Percentiles rank a stretch among this genome's conserved stretches.
These are phyloP conservation scores for Fennellomyces sp. DNA, from an alignment of 371 early-diverging fungal genomes.

Conservation along the genomic window DNA sequence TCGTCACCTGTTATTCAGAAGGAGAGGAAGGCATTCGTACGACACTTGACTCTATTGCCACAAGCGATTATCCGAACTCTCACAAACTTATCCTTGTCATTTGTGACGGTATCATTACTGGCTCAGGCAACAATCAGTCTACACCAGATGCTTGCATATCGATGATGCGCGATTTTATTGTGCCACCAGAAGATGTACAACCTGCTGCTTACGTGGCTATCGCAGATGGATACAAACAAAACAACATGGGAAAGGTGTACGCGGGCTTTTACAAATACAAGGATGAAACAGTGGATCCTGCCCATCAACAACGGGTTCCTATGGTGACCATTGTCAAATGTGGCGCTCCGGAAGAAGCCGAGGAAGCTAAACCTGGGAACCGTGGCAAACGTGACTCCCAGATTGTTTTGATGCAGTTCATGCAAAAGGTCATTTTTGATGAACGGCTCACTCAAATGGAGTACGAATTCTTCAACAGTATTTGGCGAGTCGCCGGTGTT, in stretches of 20 bases:
- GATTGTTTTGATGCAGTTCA: slow-evolving; percentile 96
- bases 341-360: slow-evolving; percentile 78
- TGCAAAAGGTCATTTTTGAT: slow-evolving; percentile 92
- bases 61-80: slow-evolving; percentile 89
- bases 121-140: slow-evolving; percentile 76
- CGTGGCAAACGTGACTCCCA: slow-evolving; percentile 99
- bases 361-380: slow-evolving; percentile 87
- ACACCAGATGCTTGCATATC: slow-evolving; percentile 83
- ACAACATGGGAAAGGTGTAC: slow-evolving; percentile 96
- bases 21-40: slow-evolving; percentile 87
- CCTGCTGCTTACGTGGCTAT: slow-evolving; percentile 91
- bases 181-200: slow-evolving; percentile 67
- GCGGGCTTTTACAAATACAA: slow-evolving; percentile 87
- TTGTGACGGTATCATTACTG: slow-evolving; percentile 89
- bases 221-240: slow-evolving; percentile 90
- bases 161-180: slow-evolving; percentile 83
- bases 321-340: slow-evolving; percentile 94
- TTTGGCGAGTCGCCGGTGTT: slow-evolving; percentile 81
- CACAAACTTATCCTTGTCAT: slow-evolving; percentile 93
- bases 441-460: slow-evolving; percentile 96
- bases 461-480: slow-evolving; percentile 91
- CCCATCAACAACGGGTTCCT: slow-evolving; percentile 69
- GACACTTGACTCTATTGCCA: slow-evolving; percentile 94
- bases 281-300: slow-evolving; percentile 52
- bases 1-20: slow-evolving; percentile 94